phyloP scores from a whole-genome alignment of 345 rosid species.

The Lagerstroemia speciosa region DNA sequence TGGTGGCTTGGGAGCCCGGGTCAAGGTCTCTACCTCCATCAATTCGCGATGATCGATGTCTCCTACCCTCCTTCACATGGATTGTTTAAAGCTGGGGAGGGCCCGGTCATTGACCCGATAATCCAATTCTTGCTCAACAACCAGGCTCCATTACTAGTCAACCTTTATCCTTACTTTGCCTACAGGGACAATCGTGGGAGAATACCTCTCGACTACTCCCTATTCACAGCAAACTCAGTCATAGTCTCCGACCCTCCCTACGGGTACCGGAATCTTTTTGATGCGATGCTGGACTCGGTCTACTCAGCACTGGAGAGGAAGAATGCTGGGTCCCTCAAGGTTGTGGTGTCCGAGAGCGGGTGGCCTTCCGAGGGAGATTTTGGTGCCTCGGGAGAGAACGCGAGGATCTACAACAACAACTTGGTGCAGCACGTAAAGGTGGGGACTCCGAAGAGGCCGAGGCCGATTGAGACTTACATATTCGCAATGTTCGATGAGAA shows the following conservation, averaged over 20 bases:
- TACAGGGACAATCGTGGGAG: constrained; percentile 6
- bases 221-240: constrained; percentile 18
- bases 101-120: constrained; percentile 21
- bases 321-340: constrained; percentile 30
- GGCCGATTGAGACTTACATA: constrained; percentile 48
- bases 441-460: constrained; percentile 36
- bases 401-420: constrained; percentile 41
- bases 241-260: constrained; percentile 12
- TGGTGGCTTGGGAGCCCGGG: constrained; percentile 25
- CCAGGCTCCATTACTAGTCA: constrained; percentile 33
- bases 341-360: constrained; percentile 54
- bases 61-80: constrained; percentile 24
- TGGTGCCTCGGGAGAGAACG: constrained; percentile 33
- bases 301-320: constrained; percentile 48
- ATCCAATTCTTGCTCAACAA: constrained; percentile 29
- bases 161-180: constrained; percentile 38
- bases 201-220: constrained; percentile 30
- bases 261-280: constrained; percentile 41
- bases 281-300: constrained; percentile 39
- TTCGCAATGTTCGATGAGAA: constrained; percentile 57
- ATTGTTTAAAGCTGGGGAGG: constrained; percentile 10
- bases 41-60: constrained; percentile 4
- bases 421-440: constrained; percentile 40
- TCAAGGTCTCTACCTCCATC: constrained; percentile 38
- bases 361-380: constrained; percentile 53